These are phyloP conservation scores for Leptographium flavum DNA, from an alignment of 2,329 filamentous ascomycete species.

Conservation along the genomic window DNA sequence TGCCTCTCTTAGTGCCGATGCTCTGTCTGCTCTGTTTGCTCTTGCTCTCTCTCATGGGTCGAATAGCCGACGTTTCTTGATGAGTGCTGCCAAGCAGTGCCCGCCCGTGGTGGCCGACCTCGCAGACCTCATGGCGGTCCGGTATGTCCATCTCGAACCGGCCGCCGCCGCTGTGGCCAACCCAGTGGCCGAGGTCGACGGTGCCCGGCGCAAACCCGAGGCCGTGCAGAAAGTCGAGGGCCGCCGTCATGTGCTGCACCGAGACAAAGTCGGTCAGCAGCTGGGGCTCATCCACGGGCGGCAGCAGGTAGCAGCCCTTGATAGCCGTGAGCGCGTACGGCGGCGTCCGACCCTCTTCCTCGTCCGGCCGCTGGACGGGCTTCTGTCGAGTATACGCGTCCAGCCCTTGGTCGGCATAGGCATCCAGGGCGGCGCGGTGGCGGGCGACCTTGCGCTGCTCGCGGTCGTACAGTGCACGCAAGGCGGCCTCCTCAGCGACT, in stretches of 20 bases:
- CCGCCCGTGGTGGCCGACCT: background rate
- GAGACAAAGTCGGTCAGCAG: constrained; percentile 6
- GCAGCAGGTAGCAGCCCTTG: too few relatives aligned
- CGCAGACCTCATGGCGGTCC: background rate
- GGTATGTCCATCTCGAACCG: constrained; percentile 5
- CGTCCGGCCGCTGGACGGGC: background rate
- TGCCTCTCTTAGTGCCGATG: too few relatives aligned
- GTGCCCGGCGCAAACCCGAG: constrained; percentile 1
- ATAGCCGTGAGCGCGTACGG: too few relatives aligned
- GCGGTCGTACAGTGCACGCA: constrained; percentile 5
- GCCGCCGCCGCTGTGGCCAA: constrained; percentile 1
- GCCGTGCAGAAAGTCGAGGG: constrained; percentile 3
- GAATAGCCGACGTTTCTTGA: too few relatives aligned
- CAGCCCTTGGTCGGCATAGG: too few relatives aligned
- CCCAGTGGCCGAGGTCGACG: constrained; percentile 6
- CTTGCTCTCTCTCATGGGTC: too few relatives aligned
- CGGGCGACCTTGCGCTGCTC: constrained; percentile 2
- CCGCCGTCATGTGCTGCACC: constrained; percentile 1
- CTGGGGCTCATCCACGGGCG: background rate
- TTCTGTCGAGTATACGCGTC: too few relatives aligned
- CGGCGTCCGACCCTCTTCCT: background rate
- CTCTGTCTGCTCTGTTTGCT: too few relatives aligned
- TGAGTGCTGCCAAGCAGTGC: too few relatives aligned
- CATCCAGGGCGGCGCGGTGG: background rate
- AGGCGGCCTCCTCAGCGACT: background rate